Base-by-base conservation (phyloP, 1,139 yeast species). In the Geotrichum carabidarum region DNA sequence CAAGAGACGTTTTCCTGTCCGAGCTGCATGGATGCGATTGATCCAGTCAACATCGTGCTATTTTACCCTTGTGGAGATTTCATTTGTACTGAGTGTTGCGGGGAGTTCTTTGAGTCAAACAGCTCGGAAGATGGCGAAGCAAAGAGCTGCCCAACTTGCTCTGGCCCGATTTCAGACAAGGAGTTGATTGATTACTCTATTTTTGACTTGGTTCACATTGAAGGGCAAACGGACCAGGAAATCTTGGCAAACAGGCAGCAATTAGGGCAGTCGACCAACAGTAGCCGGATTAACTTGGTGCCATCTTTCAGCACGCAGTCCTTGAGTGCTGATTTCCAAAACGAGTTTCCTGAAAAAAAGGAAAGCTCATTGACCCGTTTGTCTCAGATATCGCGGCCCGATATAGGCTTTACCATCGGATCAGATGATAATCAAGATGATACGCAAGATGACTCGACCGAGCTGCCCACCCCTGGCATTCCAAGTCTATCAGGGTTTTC, bases 1-100 rank as follows among this genome's bases (percentile, higher is more conserved):
- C 58, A 65, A 5, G 67, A 65, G 8, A 73, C 70, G 50, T 75
- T 80, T 56, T 70, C 79, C 1, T 90, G 96, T 68, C 84, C 90
- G 1, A 69, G 81, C 48, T 89, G 96, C 66, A 72, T 74, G 60
- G 91, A 84, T 59, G 79, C 78, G 8, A 68, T 79, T n/a, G 78
- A 80, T 7, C 74, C 72, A 31, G 77, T 76, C 41, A 74, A 73
- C 27, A 73, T 79, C 2, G 59, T 60, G 7, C 55, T 68, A 15
- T 52, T 64, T 43, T 52, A 55, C n/a, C 65, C 69, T 1, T 71
- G 74, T 53, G 71, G 71, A 5, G 73, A 71, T 48, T 53, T 54
- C 30, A 50, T 67, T 17, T 71, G 74, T 57, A 52, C 59, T 8
- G 71, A 67, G 34, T 71, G 74, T 47, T 51, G 61, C 7, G 56